Base-by-base conservation (phyloP, 2,329 filamentous ascomycete genomes). In the Cryphonectria carpinicola region DNA sequence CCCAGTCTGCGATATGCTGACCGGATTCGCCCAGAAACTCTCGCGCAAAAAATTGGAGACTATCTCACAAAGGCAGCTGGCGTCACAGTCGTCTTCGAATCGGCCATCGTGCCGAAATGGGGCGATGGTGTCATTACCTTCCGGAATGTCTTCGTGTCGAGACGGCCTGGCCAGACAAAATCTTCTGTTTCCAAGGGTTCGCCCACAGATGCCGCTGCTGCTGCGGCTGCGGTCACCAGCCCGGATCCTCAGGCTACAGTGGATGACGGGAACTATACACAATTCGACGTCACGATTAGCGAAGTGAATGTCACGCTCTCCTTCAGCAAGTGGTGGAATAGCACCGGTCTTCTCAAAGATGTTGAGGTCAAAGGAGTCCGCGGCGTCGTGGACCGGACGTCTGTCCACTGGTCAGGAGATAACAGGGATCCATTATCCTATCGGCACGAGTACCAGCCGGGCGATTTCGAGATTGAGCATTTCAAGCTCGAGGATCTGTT, bases 251-350 rank as follows among this genome's bases (percentile, higher is more conserved):
- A 74, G 3, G 81, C 82, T 28, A 85, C 88, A 73, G 88, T 90
- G 70, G 95, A 98, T 77, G 95, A 98, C 78, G 94, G 93, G 25
- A 99, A 99, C 78, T 99, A 98, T 80, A 98, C 95, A 0, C 96
- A 99, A 76, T 99, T 98, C 76, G 96, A 99, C 77, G 85, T 99
- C 22, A 97, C 94, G 0, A 93, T 99, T 71, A 93, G 96, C 73
- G 97, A 93, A 0, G 93, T 99, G 73, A 97, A 99, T 77, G 95
- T 99, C 58, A 98, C 95, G 0, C 81, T 99, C 37, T 99, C 96
- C 0, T 98, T 99, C 76, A 87, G 94, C n/a, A 98, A 98, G 79
- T 99, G 96, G 96, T 97, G 97, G 89, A 98, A 97, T 76, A 95
- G 96, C 32, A 98, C 95, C 80, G 96, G 96, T 0, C 86, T 97